phyloP scores from a whole-genome alignment of 129 eudicot genomes.

The Flaveria trinervia region DNA sequence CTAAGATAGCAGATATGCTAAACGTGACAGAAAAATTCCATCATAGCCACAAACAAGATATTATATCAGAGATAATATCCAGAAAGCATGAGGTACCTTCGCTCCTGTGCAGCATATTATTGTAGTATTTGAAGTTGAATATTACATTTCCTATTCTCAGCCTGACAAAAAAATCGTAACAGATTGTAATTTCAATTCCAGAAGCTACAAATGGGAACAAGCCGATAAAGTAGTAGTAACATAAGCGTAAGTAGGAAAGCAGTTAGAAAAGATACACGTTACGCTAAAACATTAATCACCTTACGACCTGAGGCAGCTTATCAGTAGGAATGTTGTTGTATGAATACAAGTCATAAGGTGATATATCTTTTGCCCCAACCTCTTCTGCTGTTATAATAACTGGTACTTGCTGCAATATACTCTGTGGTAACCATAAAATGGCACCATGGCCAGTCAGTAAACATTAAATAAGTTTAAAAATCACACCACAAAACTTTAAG shows the following conservation, averaged over 20 bases:
- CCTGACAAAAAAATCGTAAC: constrained; percentile 47
- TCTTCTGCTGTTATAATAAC: constrained; percentile 72
- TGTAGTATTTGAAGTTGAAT: constrained; percentile 74
- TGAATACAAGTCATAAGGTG: constrained; percentile 64
- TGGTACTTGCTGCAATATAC: constrained; percentile 62
- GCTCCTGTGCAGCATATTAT: constrained; percentile 69
- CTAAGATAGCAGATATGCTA: not conserved
- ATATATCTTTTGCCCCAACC: constrained; percentile 67
- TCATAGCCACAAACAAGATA: constrained; percentile 1
- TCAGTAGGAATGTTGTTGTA: constrained; percentile 58
- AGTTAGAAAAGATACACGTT: not conserved
- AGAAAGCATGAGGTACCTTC: constrained; percentile 61
- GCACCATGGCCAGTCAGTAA: constrained; percentile 12
- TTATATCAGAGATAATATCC: not conserved
- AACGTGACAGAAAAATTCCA: constrained; percentile 9
- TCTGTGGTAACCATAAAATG: constrained; percentile 41
- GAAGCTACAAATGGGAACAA: constrained; percentile 20
- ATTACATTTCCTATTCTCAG: constrained; percentile 87
- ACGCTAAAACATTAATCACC: constrained; percentile 50
- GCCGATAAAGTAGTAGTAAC: not conserved
- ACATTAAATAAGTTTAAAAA: not conserved
- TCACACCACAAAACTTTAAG: not conserved
- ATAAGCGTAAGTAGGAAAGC: not conserved
- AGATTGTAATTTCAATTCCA: constrained; percentile 1
- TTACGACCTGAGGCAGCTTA: constrained; percentile 56